phyloP scores from a whole-genome alignment of 2,329 filamentous ascomycete genomes.

The Lasiodiplodia gonubiensis region DNA sequence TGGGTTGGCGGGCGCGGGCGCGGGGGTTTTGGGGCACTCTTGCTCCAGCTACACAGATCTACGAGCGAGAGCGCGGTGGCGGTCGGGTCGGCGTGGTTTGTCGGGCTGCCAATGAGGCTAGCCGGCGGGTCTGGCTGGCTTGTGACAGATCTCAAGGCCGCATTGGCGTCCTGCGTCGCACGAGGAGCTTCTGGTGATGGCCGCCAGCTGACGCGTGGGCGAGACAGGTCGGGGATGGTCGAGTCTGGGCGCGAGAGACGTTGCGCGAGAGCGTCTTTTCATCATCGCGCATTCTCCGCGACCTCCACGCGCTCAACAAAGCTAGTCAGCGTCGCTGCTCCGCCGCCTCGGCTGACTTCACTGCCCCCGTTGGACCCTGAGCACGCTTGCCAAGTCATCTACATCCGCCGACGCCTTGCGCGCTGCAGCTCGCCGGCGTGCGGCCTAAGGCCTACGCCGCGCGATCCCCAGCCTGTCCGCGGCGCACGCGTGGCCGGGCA shows the following conservation, averaged over 20 bases:
- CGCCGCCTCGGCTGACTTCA: conserved; percentile 18
- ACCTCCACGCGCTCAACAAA: conserved; percentile 10
- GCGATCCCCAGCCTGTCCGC: conserved; percentile 6
- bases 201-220: conserved; percentile 5
- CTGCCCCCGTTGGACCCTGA: conserved; percentile 15
- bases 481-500: conserved; percentile 5
- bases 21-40: background rate
- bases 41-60: background rate
- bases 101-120: conserved; percentile 14
- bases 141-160: conserved; percentile 7
- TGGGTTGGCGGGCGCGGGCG: conserved; percentile 20
- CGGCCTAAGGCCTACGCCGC: background rate
- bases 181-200: background rate
- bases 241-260: background rate
- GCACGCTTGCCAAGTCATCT: background rate
- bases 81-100: conserved; percentile 10
- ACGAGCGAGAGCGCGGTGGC: conserved; percentile 3
- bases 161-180: conserved; percentile 11
- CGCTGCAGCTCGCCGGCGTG: background rate
- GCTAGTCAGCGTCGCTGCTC: background rate
- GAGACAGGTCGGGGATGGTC: background rate
- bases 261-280: conserved; percentile 1
- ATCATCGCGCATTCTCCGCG: conserved; percentile 19
- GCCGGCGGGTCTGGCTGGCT: background rate
- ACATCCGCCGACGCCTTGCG: too few species aligned